Percentiles rank a stretch among this genome's conserved stretches.
These are phyloP conservation scores for Sphaerulina populicola DNA, from an alignment of 2,329 filamentous ascomycete genomes.

Conservation along the genomic window DNA sequence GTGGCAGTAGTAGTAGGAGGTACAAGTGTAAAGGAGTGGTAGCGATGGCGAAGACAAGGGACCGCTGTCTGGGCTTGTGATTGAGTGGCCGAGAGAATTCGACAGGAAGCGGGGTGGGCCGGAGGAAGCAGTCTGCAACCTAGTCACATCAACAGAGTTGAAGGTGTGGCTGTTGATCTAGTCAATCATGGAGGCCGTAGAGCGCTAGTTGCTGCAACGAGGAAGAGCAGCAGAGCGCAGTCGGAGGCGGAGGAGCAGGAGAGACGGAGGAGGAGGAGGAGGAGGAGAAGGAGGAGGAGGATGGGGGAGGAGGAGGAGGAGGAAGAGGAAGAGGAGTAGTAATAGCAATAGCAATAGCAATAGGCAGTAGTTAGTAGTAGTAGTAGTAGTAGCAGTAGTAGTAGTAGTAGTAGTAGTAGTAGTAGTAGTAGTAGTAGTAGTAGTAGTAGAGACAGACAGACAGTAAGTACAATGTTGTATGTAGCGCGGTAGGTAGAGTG, in stretches of 20 bases:
- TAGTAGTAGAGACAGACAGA: too few relatives aligned
- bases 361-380: background rate
- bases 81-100: conserved; percentile 13
- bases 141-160: too few relatives aligned
- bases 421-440: background rate
- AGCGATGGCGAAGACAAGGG: conserved; percentile 12
- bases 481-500: too few relatives aligned
- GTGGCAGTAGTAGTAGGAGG: conserved; percentile 4
- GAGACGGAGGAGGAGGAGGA: too few relatives aligned
- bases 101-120: conserved; percentile 9
- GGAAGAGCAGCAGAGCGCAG: too few relatives aligned
- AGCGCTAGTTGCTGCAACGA: too few relatives aligned
- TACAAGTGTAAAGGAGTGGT: conserved; percentile 10
- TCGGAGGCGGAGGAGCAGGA: too few relatives aligned
- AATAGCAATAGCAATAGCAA: background rate
- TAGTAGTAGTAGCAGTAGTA: background rate
- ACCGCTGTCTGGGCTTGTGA: conserved; percentile 2
- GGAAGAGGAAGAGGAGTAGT: too few relatives aligned
- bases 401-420: background rate
- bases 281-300: background rate
- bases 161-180: too few relatives aligned
- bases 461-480: too few relatives aligned
- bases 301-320: background rate
- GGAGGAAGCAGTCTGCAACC: background rate
- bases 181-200: too few relatives aligned